Evolutionary conservation across 352 stramenopile species (phyloP).

Genomic region (Pythium volutum): DNA sequence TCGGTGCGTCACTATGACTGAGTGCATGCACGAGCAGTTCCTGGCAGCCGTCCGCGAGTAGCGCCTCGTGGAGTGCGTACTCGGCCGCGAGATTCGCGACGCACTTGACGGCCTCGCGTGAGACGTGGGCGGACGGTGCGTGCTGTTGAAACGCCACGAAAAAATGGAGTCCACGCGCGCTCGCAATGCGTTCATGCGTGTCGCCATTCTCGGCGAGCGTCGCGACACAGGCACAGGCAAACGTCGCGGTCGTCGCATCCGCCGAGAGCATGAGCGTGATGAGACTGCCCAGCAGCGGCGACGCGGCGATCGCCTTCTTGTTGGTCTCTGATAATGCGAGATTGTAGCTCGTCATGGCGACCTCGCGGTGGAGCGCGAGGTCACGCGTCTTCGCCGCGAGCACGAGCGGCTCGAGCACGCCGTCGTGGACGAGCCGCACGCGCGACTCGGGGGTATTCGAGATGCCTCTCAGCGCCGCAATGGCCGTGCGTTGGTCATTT

Average conservation of each 20-base stretch:
- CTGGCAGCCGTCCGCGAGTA: conserved; percentile 77
- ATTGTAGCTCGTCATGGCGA: conserved; percentile 89
- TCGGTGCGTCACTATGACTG: conserved; percentile 53
- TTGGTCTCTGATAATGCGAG: conserved; percentile 94
- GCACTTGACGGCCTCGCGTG: conserved; percentile 70
- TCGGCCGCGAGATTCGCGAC: conserved; percentile 74
- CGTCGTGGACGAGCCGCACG: conserved; percentile 86
- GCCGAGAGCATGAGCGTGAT: conserved; percentile 82
- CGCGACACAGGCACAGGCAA: conserved; percentile 82
- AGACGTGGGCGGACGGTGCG: conserved; percentile 29
- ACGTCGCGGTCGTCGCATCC: conserved; percentile 68
- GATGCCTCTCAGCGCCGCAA: conserved; percentile 91
- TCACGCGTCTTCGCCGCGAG: conserved; percentile 77
- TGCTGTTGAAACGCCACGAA: conserved; percentile 64
- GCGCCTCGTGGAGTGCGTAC: conserved; percentile 82
- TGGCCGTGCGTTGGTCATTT: conserved; percentile 88
- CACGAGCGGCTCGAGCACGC: conserved; percentile 85
- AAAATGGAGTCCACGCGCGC: conserved; percentile 71
- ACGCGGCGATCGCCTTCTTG: conserved; percentile 90
- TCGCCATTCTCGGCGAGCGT: conserved; percentile 93
- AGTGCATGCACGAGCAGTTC: conserved; percentile 81
- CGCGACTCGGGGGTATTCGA: conserved; percentile 81
- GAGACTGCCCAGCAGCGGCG: conserved; percentile 72
- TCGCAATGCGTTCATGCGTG: conserved; percentile 83
- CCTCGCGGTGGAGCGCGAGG: conserved; percentile 80